phyloP scores from a whole-genome alignment of 345 rosid genomes.

The Bruguiera sexangula region DNA sequence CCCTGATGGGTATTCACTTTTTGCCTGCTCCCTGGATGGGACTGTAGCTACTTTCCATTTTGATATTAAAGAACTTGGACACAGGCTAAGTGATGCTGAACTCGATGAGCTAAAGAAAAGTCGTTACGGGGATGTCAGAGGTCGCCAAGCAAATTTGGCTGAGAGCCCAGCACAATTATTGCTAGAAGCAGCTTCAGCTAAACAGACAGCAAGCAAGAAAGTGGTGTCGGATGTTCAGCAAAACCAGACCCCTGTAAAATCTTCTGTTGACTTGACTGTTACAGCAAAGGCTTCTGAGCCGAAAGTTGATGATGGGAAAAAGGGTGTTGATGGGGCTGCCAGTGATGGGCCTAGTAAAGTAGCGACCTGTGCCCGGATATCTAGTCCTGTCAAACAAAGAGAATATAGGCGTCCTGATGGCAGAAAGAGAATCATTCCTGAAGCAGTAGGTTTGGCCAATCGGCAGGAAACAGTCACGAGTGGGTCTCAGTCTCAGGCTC shows the following conservation, averaged over 20 bases:
- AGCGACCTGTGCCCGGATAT: conserved; percentile 42
- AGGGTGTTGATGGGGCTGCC: conserved; percentile 35
- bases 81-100: conserved; percentile 64
- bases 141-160: conserved; percentile 82
- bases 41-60: conserved; percentile 90
- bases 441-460: conserved; percentile 80
- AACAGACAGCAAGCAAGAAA: conserved; percentile 63
- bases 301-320: conserved; percentile 54
- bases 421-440: conserved; percentile 96
- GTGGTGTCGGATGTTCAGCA: conserved; percentile 53
- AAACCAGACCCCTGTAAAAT: conserved; percentile 48
- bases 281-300: conserved; percentile 49
- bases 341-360: conserved; percentile 57
- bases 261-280: conserved; percentile 46
- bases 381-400: conserved; percentile 88
- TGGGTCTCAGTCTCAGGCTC: conserved; percentile 33
- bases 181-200: conserved; percentile 89
- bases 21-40: conserved; percentile 98
- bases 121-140: conserved; percentile 95
- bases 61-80: conserved; percentile 78
- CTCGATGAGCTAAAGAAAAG: conserved; percentile 85
- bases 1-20: conserved; percentile 94
- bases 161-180: conserved; percentile 93
- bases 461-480: conserved; percentile 52
- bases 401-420: conserved; percentile 97